Conservation (phyloP, 176 grass and related monocot species). For the Raddia guianensis region DNA sequence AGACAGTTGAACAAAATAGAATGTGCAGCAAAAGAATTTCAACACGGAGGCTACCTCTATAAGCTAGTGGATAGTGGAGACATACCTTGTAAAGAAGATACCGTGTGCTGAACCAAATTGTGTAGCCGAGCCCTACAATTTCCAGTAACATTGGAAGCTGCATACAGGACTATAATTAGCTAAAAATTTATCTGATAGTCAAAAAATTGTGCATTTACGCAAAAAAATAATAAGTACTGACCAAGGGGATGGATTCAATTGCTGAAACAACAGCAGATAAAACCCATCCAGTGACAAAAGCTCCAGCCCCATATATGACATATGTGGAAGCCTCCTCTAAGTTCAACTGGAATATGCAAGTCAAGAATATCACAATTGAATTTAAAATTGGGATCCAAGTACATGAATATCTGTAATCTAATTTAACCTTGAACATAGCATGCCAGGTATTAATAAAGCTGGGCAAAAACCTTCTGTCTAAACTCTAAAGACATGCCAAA, state of each 20-base stretch:
- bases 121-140: conserved; percentile 58
- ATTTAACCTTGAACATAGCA: neutral
- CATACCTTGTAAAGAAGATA: conserved; percentile 68
- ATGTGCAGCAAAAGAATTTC: neutral
- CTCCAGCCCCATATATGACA: conserved; percentile 55
- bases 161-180: neutral
- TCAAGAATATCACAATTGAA: neutral
- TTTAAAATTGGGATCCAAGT: neutral
- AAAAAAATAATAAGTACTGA: conserved; percentile 35
- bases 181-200: neutral
- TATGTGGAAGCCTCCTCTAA: conserved; percentile 47
- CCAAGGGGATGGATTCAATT: conserved; percentile 70
- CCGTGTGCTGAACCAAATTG: conserved; percentile 53
- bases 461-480: neutral
- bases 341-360: conserved; percentile 46
- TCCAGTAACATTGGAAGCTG: conserved; percentile 75
- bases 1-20: neutral
- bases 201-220: neutral
- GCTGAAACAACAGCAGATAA: conserved; percentile 55
- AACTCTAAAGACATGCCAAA: neutral
- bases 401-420: neutral
- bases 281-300: conserved; percentile 61
- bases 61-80: neutral
- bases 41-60: neutral
- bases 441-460: neutral